A percentile compares a stretch with the other conserved stretches of the same genome.
These are phyloP conservation scores for Aureobasidium lini DNA, from an alignment of 2,329 filamentous ascomycete species.

Conservation along the genomic window DNA sequence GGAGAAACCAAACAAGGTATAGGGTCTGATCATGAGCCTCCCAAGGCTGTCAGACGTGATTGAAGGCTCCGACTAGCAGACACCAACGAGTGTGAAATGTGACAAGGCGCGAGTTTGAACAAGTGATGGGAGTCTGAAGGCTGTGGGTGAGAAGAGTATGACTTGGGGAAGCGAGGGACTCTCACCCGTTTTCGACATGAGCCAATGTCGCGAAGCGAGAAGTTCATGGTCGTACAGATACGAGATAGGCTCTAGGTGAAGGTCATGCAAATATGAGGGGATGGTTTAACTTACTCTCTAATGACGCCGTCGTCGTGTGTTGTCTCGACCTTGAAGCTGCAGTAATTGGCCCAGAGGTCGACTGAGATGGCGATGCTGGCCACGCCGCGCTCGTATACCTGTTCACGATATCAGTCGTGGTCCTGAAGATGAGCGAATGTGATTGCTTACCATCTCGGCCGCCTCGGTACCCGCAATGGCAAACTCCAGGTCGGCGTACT, in stretches of 20 bases:
- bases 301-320: slow-evolving; percentile 90
- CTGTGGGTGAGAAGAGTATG: slow-evolving; percentile 13
- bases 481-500: slow-evolving; percentile 96
- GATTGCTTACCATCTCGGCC: slow-evolving; percentile 73
- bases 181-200: slow-evolving; percentile 13
- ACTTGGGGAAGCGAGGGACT: background rate
- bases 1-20: slow-evolving; percentile 13
- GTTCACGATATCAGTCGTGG: slow-evolving; percentile 17
- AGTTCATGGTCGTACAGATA: background rate
- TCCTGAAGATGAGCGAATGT: slow-evolving; percentile 8
- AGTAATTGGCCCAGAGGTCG: slow-evolving; percentile 96
- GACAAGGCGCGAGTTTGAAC: slow-evolving; percentile 1
- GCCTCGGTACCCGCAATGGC: slow-evolving; percentile 94
- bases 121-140: slow-evolving; percentile 9
- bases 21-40: background rate
- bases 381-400: slow-evolving; percentile 94
- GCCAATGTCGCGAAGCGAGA: background rate
- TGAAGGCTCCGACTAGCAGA: background rate
- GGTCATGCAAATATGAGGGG: slow-evolving; percentile 51
- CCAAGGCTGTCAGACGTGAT: background rate
- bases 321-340: slow-evolving; percentile 95
- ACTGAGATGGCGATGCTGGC: slow-evolving; percentile 89
- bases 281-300: slow-evolving; percentile 90
- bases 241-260: slow-evolving; percentile 10
- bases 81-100: background rate